These are phyloP conservation scores for Geotrichum fermentans DNA, from an alignment of 1,139 yeast species.

Conservation along the genomic window DNA sequence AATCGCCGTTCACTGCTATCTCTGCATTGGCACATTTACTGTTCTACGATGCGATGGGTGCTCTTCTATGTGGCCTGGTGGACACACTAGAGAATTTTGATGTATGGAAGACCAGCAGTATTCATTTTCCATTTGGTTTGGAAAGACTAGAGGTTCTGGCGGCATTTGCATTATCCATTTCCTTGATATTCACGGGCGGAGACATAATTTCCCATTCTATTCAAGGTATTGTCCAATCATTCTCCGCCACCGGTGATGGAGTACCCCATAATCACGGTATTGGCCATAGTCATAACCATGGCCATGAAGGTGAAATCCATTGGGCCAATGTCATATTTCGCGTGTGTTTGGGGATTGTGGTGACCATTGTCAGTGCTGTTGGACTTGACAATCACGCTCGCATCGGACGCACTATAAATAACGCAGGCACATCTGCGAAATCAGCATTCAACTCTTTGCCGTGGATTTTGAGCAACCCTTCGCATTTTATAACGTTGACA, in stretches of 20 bases:
- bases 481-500: constrained; percentile 56
- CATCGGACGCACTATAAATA: constrained; percentile 30
- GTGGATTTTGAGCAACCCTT: constrained; percentile 47
- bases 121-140: constrained; percentile 85
- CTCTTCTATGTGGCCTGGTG: constrained; percentile 63
- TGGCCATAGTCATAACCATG: constrained; percentile 27
- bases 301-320: constrained; percentile 8
- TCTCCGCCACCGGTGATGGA: constrained; percentile 38
- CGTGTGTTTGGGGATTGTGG: constrained; percentile 34
- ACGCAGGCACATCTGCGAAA: constrained; percentile 1
- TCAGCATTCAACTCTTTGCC: constrained; percentile 25
- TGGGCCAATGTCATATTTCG: constrained; percentile 30
- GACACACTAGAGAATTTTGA: constrained; percentile 83
- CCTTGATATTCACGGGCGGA: constrained; percentile 83
- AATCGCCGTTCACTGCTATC: constrained; percentile 54
- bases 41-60: constrained; percentile 81
- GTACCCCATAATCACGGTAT: constrained; percentile 48
- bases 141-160: constrained; percentile 82
- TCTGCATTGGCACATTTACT: constrained; percentile 82
- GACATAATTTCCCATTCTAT: constrained; percentile 79
- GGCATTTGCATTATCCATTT: constrained; percentile 81
- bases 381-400: constrained; percentile 35
- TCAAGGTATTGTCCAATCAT: constrained; percentile 62
- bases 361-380: constrained; percentile 36
- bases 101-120: constrained; percentile 78